Evolutionary conservation across 139 green algal genomes (phyloP), one percentile per base, ranked within the genome.

Genomic region (Dunaliella primolecta): DNA sequence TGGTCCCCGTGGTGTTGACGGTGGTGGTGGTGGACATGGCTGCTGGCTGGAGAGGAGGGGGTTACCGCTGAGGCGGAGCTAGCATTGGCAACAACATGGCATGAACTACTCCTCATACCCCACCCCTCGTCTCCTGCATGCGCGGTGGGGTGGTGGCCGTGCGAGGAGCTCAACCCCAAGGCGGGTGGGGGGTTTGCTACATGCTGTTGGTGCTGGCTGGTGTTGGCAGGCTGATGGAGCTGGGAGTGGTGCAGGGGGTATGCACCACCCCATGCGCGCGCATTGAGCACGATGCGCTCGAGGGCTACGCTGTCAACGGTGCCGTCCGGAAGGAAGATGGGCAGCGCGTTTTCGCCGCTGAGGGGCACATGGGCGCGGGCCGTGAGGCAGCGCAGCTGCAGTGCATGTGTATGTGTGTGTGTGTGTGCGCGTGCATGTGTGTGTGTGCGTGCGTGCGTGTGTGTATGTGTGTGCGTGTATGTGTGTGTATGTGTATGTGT

Each of bases 311-410:
- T 75, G 81, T 98, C 92, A 23, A 96, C 92, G 1, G 84, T 38
- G 24, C 31, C 80, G 57, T 81, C 81, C 1, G 89, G 81, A 36
- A 88, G 89, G 86, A 97, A 96, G 78, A 95, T 96, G 20, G 95
- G 95, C 85, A 99, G 92, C 70, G 96, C 96, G 88, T 99, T 99
- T 87, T 99, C 96, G 2, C 96, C 96, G 30, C 89, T 93, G 2
- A 99, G 86, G 2, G 85, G 31, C 15, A 98, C 93, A 21, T 92
- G 92, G 30, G 75, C 57, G n/a, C 76, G 76, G 11, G 92, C 91
- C 0, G 92, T 91, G 55, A 87, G 80, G 57, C 92, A 86, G 36
- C 93, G 88, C 75, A 98, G 89, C 89, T 95, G 91, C 81, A 35
- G 27, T 15, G 30, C 72, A n/a, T n/a, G n/a, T n/a, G n/a, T n/a